These are phyloP conservation scores for Phytophthora multivora DNA, from an alignment of 352 stramenopile species.

Conservation along the genomic window DNA sequence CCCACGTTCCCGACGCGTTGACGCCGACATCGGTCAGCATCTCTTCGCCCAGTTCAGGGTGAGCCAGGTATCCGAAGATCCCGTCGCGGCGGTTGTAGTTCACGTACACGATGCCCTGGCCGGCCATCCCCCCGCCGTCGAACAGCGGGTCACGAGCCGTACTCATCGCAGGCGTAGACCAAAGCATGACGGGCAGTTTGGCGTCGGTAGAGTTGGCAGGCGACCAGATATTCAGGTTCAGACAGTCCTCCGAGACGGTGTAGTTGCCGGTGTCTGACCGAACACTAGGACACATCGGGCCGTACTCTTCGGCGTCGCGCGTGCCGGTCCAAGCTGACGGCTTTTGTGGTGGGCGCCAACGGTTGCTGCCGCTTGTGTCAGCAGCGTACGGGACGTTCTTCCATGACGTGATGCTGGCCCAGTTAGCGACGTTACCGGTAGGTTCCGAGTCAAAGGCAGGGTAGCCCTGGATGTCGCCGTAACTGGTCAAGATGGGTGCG, in stretches of 20 bases:
- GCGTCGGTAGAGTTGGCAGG: background rate
- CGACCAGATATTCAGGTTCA: background rate
- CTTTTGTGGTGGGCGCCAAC: background rate
- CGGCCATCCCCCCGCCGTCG: background rate
- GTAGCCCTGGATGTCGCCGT: background rate
- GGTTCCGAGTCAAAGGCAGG: background rate
- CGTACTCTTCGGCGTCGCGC: background rate
- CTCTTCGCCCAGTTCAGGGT: background rate
- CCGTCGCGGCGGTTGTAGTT: background rate
- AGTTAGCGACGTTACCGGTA: background rate
- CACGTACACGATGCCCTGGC: background rate
- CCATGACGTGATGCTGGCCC: background rate
- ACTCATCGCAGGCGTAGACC: background rate
- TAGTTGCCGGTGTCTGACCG: background rate
- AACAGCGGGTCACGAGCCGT: no score
- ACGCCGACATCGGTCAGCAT: background rate
- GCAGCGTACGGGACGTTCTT: background rate
- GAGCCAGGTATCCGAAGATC: background rate
- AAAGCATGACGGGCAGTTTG: background rate
- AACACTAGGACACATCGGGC: background rate
- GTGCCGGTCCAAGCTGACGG: background rate
- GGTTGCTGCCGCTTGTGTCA: background rate
- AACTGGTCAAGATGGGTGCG: background rate
- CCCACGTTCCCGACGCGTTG: background rate
- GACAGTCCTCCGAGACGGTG: background rate